Base-by-base conservation (phyloP, 2,329 filamentous ascomycete genomes). In the Pseudocercospora musae region DNA sequence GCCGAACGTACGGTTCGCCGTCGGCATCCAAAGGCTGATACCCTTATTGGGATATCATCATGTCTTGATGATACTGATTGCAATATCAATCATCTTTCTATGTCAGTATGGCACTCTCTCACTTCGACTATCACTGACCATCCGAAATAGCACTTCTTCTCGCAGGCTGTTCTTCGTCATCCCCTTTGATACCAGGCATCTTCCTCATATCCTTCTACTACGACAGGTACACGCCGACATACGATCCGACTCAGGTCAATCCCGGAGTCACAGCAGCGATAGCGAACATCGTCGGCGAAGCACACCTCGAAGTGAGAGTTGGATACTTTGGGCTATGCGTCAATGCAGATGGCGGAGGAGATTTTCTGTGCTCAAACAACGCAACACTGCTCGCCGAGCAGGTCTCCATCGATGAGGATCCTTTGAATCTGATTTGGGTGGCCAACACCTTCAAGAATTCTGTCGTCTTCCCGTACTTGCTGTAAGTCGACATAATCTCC, bases 201-300 rank as follows among this genome's bases (percentile, higher is more conserved):
- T 99, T 97, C 84, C 87, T 99, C 70, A 91, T 99, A 68, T 96
- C 93, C n/a, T 86, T 99, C 72, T 98, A 96, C 85, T 99, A 97
- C 81, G 82, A 96, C 76, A 83, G 85, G 66, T 97, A 97, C 79
- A 87, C 88, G 20, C 91, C 95, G 2, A 82, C 85, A 27, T 94
- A 94, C 69, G 87, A 91, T 70, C 90, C 92, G 4, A 85, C 94
- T 9, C 94, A 98, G 79, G 92, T 96, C 69, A 88, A 96, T 76
- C 96, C 96, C 65, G 91, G 89, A 62, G 89, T 95, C 63, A 89
- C 91, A 66, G 87, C 87, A 15, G 91, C 92, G 61, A 95, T 98
- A 70, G 85, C 88, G 65, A 96, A 95, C 78, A 96, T 99, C 66
- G 94, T 96, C 62, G 91, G 92, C 58, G 82, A 85, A 69, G 93